These are phyloP conservation scores for Brassica hybrid DNA, from an alignment of 441 rosid genomes.

Conservation along the genomic window DNA sequence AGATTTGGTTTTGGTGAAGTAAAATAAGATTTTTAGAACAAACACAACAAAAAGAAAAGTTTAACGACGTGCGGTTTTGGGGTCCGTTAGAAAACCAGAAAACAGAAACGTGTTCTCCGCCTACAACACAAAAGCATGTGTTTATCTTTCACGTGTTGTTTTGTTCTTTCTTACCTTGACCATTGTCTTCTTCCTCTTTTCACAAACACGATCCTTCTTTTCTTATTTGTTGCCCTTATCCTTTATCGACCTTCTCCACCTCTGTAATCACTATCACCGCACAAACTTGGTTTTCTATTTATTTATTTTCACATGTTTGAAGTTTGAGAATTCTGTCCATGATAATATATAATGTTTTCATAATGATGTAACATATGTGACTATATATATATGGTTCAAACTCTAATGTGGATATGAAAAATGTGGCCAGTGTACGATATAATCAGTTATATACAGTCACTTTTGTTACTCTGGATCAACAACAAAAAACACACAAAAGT, in stretches of 20 bases:
- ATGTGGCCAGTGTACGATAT: not conserved
- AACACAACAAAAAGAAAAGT: slow-evolving; percentile 22
- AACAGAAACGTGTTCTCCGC: slow-evolving; percentile 36
- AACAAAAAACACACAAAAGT: not conserved
- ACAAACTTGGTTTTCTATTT: not conserved
- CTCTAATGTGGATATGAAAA: not conserved
- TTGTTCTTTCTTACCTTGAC: slow-evolving; percentile 28
- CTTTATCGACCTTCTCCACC: slow-evolving; percentile 28
- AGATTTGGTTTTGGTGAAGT: not conserved
- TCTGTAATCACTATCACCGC: slow-evolving; percentile 37
- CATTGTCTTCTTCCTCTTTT: slow-evolving; percentile 43
- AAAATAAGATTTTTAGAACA: not conserved
- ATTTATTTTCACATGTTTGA: not conserved
- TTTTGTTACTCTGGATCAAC: not conserved
- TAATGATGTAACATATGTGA: not conserved
- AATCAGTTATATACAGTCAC: not conserved
- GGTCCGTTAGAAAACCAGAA: slow-evolving; percentile 25
- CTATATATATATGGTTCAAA: not conserved
- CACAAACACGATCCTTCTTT: slow-evolving; percentile 34
- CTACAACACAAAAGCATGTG: slow-evolving; percentile 37
- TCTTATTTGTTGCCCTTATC: slow-evolving; percentile 27
- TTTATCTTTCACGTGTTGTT: slow-evolving; percentile 32
- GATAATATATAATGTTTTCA: not conserved
- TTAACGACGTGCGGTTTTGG: slow-evolving; percentile 38
- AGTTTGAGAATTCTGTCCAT: not conserved